phyloP scores from a whole-genome alignment of 306 rosid species.

The Hippophae rhamnoides region DNA sequence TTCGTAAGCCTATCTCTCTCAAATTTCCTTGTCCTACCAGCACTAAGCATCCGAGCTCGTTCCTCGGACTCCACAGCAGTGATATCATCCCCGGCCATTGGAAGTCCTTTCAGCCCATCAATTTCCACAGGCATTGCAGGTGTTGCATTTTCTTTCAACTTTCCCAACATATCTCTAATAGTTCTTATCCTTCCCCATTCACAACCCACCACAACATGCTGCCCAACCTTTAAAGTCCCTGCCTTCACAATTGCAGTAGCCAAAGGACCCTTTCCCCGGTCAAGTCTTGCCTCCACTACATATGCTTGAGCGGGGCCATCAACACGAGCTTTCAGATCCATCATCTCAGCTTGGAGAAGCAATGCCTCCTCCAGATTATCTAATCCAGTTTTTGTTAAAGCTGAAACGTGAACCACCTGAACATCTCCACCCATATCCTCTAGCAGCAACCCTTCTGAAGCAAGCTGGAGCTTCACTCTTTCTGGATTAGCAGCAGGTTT shows the following conservation, averaged over 20 bases:
- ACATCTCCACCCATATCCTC: conserved; percentile 98
- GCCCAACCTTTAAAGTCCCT: conserved; percentile 76
- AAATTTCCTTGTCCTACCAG: conserved; percentile 68
- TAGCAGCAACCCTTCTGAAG: conserved; percentile 80
- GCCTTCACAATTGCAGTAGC: conserved; percentile 91
- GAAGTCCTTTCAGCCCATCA: conserved; percentile 84
- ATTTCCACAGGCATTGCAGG: conserved; percentile 96
- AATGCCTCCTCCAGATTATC: conserved; percentile 76
- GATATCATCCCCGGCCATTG: conserved; percentile 94
- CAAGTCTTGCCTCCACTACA: conserved; percentile 97
- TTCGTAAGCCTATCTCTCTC: conserved; percentile 70
- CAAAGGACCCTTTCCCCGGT: conserved; percentile 85
- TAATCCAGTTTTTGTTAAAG: conserved; percentile 64
- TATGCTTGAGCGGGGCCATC: conserved; percentile 99
- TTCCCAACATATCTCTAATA: conserved; percentile 60
- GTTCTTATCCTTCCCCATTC: conserved; percentile 94
- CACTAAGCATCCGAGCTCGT: conserved; percentile 91
- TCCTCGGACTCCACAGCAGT: conserved; percentile 84
- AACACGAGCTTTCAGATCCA: conserved; percentile 83
- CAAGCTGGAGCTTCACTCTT: conserved; percentile 79
- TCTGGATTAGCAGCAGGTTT: conserved; percentile 93
- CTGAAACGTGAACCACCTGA: conserved; percentile 87
- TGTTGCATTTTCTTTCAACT: conserved; percentile 55
- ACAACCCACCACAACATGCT: conserved; percentile 78
- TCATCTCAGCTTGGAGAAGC: conserved; percentile 89